Evolutionary conservation across 2,329 filamentous ascomycete genomes (phyloP), one percentile per base, ranked within the genome.

Genomic region (Phialemonium atrogriseum): DNA sequence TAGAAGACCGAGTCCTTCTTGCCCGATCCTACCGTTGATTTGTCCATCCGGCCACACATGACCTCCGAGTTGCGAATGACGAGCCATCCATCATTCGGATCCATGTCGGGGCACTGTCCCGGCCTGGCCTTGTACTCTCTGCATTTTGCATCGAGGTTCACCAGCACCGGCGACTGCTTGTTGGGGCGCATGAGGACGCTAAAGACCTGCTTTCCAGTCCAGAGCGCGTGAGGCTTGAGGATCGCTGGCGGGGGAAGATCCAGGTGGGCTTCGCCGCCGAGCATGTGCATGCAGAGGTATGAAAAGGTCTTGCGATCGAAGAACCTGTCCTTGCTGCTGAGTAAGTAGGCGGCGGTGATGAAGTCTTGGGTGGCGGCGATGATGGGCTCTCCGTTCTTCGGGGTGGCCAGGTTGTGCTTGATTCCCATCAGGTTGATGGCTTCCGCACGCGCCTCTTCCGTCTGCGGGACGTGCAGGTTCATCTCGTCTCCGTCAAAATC

Each of bases 351-450:
- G 4, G 88, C 88, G 16, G 89, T 96, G 47, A 98, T 96, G 62
- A 98, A 98, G 68, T 98, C 91, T 51, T 98, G 91, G 18, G 94
- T 98, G n/a, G 91, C 89, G 12, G 88, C 87, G 61, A 98, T 96
- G 47, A 98, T 94, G 2, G 91, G 91, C 46, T 94, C 89, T 52
- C 91, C 91, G 60, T 96, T 96, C 59, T 95, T 95, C 1, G 91
- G 91, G 0, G 91, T 98, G 4, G 83, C 83, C 36, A 98, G 60
- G 54, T 98, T 98, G 66, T 96, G 79, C 60, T 95, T 94, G 34
- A 98, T 88, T 24, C 91, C 91, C 91, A 98, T 98, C 28, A 98
- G 64, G 44, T 89, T 87, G 48, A 93, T 93, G 1, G 91, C 91
- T 58, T 98, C 91, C 3, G 89, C 85, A 35, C 91, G 76, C 9